Base-by-base conservation (phyloP, 2,329 filamentous ascomycete species). In the Stachybotrys elegans region DNA sequence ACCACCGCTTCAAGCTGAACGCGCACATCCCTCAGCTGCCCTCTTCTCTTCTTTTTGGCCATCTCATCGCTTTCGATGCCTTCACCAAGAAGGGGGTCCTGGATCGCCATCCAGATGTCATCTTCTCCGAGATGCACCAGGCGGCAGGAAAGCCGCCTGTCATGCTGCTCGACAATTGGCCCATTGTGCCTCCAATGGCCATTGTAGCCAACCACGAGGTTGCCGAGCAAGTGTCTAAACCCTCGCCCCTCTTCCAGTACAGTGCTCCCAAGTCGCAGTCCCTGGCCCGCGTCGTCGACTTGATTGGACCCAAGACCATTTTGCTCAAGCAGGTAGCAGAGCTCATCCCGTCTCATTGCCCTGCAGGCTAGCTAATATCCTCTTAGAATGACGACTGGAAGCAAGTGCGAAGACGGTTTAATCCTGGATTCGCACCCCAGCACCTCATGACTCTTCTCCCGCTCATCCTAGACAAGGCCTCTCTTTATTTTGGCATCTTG, bases 401-500 rank as follows among this genome's bases (percentile, higher is more conserved):
- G 39, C 38, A 45, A 17, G 42, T 50, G 20, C 59, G 66, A n/a
- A 65, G 59, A 44, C 53, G 58, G 21, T 65, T 62, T 50, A 68
- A 62, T 47, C 62, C 60, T 1, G 66, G 63, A 1, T 70, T 69
- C 40, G 59, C 66, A 1, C 63, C 61, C 1, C 60, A 65, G 42
- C 61, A 69, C 25, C 53, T 70, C n/a, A 57, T 66, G 46, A 60
- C 55, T 4, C 51, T 68, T 2, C 45, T 69, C 41, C 64, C 63
- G 0, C 49, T 50, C 29, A 64, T 69, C 35, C 36, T 68, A 5
- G 62, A 67, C 19, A 68, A 67, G 35, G 32, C 27, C 22, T 21
- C 21, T 3, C 4, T 23, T 14, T 43, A 29, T 38, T 14, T 47
- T 6, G 40, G 50, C 2, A 54, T 57, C 19, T 53, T 68, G 5